phyloP scores from a whole-genome alignment of 352 stramenopile species.

The Pythium aphanidermatum region DNA sequence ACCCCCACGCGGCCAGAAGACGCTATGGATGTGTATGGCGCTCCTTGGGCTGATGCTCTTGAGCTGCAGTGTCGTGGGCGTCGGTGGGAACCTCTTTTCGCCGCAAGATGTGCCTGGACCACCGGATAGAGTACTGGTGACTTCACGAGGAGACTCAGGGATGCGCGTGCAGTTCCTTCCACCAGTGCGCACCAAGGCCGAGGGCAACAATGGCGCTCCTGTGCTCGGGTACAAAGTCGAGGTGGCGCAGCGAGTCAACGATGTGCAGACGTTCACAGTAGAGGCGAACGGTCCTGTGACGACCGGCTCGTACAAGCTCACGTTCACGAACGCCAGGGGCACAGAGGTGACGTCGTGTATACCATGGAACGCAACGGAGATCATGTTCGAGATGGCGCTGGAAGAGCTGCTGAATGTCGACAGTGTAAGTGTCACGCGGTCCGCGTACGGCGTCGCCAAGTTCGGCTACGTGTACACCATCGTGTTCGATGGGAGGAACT shows the following conservation, averaged over 20 bases:
- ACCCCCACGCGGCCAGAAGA: too few relatives aligned
- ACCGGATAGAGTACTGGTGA: constrained; percentile 54
- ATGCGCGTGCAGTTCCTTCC: constrained; percentile 61
- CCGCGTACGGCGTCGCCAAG: constrained; percentile 30
- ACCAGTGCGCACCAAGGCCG: constrained; percentile 45
- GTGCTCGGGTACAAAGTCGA: constrained; percentile 79
- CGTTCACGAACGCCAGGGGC: constrained; percentile 36
- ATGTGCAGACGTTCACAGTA: constrained; percentile 69
- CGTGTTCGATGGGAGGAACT: constrained; percentile 55
- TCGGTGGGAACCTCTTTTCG: constrained; percentile 34
- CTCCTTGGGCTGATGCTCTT: constrained; percentile 3
- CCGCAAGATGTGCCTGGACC: constrained; percentile 60
- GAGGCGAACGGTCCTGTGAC: constrained; percentile 44
- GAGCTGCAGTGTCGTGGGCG: not conserved
- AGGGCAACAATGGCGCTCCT: constrained; percentile 60
- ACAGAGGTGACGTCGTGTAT: constrained; percentile 43
- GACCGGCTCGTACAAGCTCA: constrained; percentile 46
- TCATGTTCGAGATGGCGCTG: constrained; percentile 62
- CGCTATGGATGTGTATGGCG: not conserved
- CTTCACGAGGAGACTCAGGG: constrained; percentile 34
- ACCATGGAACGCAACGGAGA: constrained; percentile 59
- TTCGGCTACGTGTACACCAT: constrained; percentile 71
- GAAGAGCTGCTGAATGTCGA: constrained; percentile 66
- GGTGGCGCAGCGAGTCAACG: constrained; percentile 54
- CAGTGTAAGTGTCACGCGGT: constrained; percentile 49